Percentiles rank a stretch among this genome's conserved stretches.
Conservation (phyloP, 306 rosid species). For the Benincasa hispida region DNA sequence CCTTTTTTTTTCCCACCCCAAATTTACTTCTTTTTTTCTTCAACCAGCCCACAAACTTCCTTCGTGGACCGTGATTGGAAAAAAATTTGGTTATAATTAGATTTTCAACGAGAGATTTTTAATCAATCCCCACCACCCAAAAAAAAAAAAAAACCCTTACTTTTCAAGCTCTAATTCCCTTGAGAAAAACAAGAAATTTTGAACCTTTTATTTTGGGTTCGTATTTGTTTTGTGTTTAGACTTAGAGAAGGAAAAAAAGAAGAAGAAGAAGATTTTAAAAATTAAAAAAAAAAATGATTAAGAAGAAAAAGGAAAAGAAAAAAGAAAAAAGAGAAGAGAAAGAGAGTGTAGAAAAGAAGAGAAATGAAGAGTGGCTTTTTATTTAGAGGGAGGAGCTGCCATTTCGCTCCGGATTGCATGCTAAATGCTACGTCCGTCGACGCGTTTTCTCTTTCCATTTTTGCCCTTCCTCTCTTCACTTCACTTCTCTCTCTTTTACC, state of each 20-base stretch:
- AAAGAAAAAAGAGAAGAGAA: constrained; percentile 3
- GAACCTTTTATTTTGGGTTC: background rate
- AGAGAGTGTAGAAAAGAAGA: constrained; percentile 7
- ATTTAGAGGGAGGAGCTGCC: constrained; percentile 43
- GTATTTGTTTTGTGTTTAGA: background rate
- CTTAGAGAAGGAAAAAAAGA: background rate
- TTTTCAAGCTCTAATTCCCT: background rate
- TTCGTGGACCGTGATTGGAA: constrained; percentile 4
- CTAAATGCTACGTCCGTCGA: constrained; percentile 37
- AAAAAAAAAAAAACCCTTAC: background rate
- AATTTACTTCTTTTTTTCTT: background rate
- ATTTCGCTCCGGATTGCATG: constrained; percentile 78
- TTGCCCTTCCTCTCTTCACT: background rate
- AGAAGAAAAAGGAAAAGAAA: background rate
- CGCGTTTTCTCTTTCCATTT: constrained; percentile 28
- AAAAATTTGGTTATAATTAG: background rate
- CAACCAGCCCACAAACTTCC: constrained; percentile 5
- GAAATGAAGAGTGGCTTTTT: background rate
- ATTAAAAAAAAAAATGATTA: no score
- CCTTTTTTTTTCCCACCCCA: background rate
- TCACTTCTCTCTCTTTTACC: background rate
- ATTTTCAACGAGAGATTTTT: background rate
- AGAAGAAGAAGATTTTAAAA: no score
- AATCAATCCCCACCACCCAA: background rate
- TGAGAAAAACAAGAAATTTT: background rate